Base-by-base conservation (phyloP, 148 eudicot genomes). In the Silene conica region DNA sequence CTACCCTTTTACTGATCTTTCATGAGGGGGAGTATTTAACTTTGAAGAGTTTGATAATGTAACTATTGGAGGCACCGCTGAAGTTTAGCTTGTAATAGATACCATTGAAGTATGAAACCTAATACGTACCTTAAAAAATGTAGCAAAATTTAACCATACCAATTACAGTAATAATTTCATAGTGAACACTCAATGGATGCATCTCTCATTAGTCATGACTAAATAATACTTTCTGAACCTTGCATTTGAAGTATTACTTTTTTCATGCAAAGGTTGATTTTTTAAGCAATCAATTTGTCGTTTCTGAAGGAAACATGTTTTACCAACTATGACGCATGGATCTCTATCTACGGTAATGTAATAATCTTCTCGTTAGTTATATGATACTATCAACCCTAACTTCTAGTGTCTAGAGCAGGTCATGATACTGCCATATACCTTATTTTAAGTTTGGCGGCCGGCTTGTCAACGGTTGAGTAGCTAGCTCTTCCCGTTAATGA, bases 401-500 rank as follows among this genome's bases (percentile, higher is more conserved):
- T 31, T 14, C 63, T 55, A 58, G 52, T 19, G 28, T 28, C 76
- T 74, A 52, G 28, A 76, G 45, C 73, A 69, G 22, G 60, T 77
- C 31, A 63, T 77, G 45, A 55, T 77, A 54, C 10, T 21, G 38
- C 9, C 57, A 11, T 18, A 3, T 23, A 31, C 66, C 54, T 64
- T 69, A 59, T 59, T 72, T 16, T 64, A 12, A 72, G 43, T 11
- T 65, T 25, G 19, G 66, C 45, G 55, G 75, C 59, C 66, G 64
- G 65, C 72, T 77, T 77, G 65, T 55, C 75, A 65, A 62, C 26
- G 59, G 71, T 22, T 55, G 26, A 34, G 59, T 63, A 43, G 56
- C 81, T 41, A 34, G 65, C 78, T 57, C 63, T 79, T 74, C 74
- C 74, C 63, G 26, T 48, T 69, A 69, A 43, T 69, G 74, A 50